Evolutionary conservation across 257 asterid species (phyloP).

Genomic region (Salvia splendens): DNA sequence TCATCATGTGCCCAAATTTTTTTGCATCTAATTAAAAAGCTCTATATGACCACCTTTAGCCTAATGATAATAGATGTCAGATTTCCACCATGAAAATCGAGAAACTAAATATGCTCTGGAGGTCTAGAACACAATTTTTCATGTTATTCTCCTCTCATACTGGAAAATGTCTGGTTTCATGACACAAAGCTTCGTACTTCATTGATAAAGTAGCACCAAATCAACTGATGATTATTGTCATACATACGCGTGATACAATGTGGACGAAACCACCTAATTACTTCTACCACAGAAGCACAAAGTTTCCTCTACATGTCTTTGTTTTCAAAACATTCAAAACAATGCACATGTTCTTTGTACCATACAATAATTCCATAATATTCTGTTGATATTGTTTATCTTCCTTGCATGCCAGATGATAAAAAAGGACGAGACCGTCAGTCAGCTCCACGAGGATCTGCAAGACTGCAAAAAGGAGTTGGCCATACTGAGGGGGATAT

Average conservation of each 20-base stretch:
- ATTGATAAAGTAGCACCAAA: neutral
- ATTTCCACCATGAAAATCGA: too few relatives aligned
- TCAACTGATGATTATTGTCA: neutral
- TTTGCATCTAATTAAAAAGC: neutral
- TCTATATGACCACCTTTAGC: neutral
- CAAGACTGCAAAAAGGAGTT: constrained; percentile 81
- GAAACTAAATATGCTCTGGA: too few relatives aligned
- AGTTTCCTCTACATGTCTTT: constrained; percentile 1
- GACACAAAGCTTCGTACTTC: neutral
- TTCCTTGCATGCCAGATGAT: constrained; percentile 52
- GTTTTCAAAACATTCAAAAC: neutral
- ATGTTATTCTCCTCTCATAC: neutral
- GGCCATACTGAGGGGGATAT: constrained; percentile 62
- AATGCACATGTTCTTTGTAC: neutral
- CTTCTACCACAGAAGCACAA: neutral
- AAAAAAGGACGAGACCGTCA: constrained; percentile 73
- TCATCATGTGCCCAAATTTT: neutral
- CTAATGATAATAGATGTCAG: too few relatives aligned
- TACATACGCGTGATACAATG: neutral
- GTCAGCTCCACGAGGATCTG: constrained; percentile 66
- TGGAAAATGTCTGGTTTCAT: neutral
- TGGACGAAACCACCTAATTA: neutral
- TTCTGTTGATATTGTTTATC: neutral
- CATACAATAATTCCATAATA: neutral
- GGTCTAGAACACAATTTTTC: too few relatives aligned